phyloP scores from a whole-genome alignment of 169 alveolate species.

The Plasmodium relictum region DNA sequence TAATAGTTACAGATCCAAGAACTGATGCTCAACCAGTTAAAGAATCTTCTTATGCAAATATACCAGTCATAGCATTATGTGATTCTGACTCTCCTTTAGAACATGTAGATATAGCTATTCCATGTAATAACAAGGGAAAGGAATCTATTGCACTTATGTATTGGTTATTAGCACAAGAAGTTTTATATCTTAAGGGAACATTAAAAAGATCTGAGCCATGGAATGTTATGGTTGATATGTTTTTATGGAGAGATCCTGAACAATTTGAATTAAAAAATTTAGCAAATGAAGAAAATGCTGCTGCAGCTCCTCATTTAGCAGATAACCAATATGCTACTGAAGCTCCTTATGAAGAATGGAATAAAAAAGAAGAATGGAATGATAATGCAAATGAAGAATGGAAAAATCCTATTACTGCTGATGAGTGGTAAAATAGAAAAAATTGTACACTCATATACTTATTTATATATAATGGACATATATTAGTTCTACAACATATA shows the following conservation, averaged over 20 bases:
- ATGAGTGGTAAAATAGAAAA: conserved; percentile 38
- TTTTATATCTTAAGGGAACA: conserved; percentile 95
- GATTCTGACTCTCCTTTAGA: conserved; percentile 98
- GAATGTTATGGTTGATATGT: conserved; percentile 96
- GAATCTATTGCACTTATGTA: conserved; percentile 98
- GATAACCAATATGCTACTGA: conserved; percentile 72
- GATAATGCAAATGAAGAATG: conserved; percentile 73
- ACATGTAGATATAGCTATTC: conserved; percentile 99
- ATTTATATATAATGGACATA: background rate
- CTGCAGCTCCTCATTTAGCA: conserved; percentile 71
- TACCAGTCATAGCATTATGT: conserved; percentile 99
- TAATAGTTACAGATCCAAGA: conserved; percentile 99
- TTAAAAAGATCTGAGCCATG: conserved; percentile 90
- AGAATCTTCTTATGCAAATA: conserved; percentile 97
- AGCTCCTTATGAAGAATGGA: conserved; percentile 77
- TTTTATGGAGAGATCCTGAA: conserved; percentile 95
- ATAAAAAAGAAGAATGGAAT: conserved; percentile 78
- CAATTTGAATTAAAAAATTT: conserved; percentile 88
- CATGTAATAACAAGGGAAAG: conserved; percentile 98
- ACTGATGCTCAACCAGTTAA: conserved; percentile 97
- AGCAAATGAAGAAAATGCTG: conserved; percentile 74
- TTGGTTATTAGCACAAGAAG: conserved; percentile 99
- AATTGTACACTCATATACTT: background rate
- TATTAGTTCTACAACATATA: background rate
- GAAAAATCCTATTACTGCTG: conserved; percentile 73